Conservation (phyloP, 2,329 filamentous ascomycete species). For the Stemphylium beticola region DNA sequence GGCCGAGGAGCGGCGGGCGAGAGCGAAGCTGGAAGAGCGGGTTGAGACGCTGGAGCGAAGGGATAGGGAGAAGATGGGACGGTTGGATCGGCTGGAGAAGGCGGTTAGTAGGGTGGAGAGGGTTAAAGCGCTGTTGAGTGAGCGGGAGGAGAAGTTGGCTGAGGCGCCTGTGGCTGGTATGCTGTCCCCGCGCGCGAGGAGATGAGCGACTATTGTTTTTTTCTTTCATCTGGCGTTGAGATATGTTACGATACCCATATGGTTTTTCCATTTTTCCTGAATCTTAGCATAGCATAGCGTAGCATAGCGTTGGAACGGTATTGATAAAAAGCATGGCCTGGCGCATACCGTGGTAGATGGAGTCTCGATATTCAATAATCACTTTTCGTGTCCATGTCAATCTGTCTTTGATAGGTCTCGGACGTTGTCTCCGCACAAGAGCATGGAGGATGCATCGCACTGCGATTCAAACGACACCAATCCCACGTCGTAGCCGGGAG, state of each 20-base stretch:
- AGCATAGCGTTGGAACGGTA: constrained; percentile 2
- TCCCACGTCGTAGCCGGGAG: too few species aligned
- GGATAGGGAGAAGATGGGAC: constrained; percentile 71
- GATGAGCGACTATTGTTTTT: background rate
- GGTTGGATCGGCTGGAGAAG: constrained; percentile 73
- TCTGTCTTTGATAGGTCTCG: too few species aligned
- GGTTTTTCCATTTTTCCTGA: constrained; percentile 2
- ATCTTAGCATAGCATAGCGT: background rate
- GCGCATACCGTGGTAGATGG: too few species aligned
- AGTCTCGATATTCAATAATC: too few species aligned
- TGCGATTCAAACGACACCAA: too few species aligned
- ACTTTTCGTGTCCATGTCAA: too few species aligned
- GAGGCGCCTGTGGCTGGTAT: background rate
- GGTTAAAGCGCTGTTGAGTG: constrained; percentile 65
- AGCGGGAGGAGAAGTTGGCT: background rate
- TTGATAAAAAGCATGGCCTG: too few species aligned
- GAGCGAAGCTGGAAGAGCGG: constrained; percentile 73
- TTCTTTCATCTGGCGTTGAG: constrained; percentile 1
- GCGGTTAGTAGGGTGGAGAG: constrained; percentile 75
- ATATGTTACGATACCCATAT: constrained; percentile 11
- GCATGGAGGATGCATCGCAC: too few species aligned
- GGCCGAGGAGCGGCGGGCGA: constrained; percentile 72
- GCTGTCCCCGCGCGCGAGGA: constrained; percentile 2
- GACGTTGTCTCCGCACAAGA: too few species aligned
- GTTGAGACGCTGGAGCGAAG: constrained; percentile 71